Evolutionary conservation across 1,284 basidiomycete genomes (phyloP), one percentile per base, ranked within the genome.

Genomic region (Lentinula novae-zelandiae): DNA sequence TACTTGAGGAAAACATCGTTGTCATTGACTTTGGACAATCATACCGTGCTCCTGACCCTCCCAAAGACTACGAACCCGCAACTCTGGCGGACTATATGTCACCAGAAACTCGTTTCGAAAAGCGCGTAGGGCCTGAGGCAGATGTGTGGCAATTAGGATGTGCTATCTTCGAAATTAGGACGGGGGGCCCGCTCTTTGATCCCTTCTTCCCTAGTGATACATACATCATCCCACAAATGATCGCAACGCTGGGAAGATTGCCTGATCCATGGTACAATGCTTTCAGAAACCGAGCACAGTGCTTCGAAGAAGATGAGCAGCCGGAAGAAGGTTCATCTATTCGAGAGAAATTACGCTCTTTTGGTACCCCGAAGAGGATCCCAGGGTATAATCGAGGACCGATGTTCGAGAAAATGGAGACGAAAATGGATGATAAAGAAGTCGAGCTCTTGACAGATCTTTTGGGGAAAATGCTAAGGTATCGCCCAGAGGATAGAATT

Each of bases 141-240:
- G 75, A 77, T 58, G 61, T 77, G 36, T 78, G 76, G 75, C 66
- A 70, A 6, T 66, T 78, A 10, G 76, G 62, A 57, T 76, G 74
- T 61, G 60, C 69, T 50, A 71, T 77, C 60, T 76, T 74, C 63
- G 70, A 76, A 64, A 73, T 76, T 57, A 67, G 75, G n/a, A 69
- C 75, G n/a, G 74, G 74, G 12, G 69, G 60, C 39, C 62, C 75
- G 20, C 70, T 76, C 52, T 77, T 77, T 58, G 73, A 75, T 5
- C 33, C 70, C 4, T 73, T 73, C 56, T 51, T 75, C 2, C 67
- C 70, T 17, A 63, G 65, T 60, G 65, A 70, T 27, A 56, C 46
- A 6, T 63, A 68, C 66, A 22, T 75, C 27, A 68, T 73, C 61
- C 72, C 60, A 60, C 64, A 76, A 63, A 72, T 61, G 10, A 70